Percentiles rank a stretch among this genome's conserved stretches.
phyloP scores from a whole-genome alignment of 352 stramenopile genomes.

The Aphanomyces euteiches region DNA sequence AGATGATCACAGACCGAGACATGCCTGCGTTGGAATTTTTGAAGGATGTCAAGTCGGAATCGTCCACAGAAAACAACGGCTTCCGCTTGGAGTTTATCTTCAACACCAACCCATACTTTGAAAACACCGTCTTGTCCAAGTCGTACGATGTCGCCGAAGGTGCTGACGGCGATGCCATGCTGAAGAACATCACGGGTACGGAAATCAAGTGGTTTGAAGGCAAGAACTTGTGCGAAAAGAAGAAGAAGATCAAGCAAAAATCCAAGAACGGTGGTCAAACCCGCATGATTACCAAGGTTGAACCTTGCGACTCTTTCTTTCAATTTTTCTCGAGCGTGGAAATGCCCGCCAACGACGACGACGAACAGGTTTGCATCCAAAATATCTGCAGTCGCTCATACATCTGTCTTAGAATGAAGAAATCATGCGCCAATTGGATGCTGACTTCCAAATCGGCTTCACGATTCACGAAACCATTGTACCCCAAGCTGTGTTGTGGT shows the following conservation, averaged over 20 bases:
- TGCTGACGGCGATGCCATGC: conserved; percentile 72
- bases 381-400: conserved; percentile 16
- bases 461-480: conserved; percentile 87
- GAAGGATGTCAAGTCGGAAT: conserved; percentile 65
- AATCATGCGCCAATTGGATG: conserved; percentile 80
- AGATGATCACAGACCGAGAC: conserved; percentile 79
- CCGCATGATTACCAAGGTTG: conserved; percentile 69
- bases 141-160: conserved; percentile 84
- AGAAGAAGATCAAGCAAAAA: conserved; percentile 85
- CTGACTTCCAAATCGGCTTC: conserved; percentile 83
- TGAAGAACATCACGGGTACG: conserved; percentile 70
- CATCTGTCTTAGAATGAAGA: conserved; percentile 60
- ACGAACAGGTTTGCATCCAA: conserved; percentile 54
- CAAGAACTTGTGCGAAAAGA: conserved; percentile 80
- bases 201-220: conserved; percentile 78
- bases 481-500: conserved; percentile 81
- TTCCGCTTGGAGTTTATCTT: conserved; percentile 86
- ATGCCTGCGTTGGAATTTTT: conserved; percentile 75
- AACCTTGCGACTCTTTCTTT: conserved; percentile 85
- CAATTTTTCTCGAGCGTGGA: conserved; percentile 82
- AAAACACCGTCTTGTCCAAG: conserved; percentile 73
- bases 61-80: conserved; percentile 76
- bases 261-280: conserved; percentile 70
- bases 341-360: conserved; percentile 82
- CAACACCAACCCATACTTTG: conserved; percentile 70